A percentile compares a stretch with the other conserved stretches of the same genome.
Conservation (phyloP, 768 basidiomycete species). For the Leccinum barrowsii region DNA sequence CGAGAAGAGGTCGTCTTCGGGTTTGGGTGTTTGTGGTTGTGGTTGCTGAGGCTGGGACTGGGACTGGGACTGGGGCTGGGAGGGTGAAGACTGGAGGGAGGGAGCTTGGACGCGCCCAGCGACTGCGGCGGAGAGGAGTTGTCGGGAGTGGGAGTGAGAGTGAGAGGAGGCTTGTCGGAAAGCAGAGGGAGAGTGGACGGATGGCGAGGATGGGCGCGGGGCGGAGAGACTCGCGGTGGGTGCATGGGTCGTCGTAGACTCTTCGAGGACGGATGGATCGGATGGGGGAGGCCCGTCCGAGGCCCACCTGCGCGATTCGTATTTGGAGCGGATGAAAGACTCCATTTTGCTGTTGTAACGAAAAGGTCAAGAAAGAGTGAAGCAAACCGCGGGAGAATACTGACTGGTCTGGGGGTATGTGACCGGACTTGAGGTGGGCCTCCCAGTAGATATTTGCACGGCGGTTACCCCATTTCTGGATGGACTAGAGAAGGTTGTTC, state of each 20-base stretch:
- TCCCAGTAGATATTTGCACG: slow-evolving; percentile 97
- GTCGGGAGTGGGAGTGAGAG: slow-evolving; percentile 24
- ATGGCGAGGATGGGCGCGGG: slow-evolving; percentile 29
- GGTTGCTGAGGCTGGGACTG: slow-evolving; percentile 13
- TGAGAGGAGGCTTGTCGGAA: slow-evolving; percentile 12
- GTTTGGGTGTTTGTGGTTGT: slow-evolving; percentile 29
- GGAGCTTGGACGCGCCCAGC: slow-evolving; percentile 17
- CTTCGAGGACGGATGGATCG: slow-evolving; percentile 78
- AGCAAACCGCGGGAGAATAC: slow-evolving; percentile 28
- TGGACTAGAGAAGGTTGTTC: slow-evolving; percentile 42
- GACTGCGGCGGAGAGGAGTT: slow-evolving; percentile 39
- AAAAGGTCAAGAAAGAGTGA: not conserved
- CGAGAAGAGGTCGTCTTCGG: slow-evolving; percentile 70
- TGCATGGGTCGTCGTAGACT: slow-evolving; percentile 2
- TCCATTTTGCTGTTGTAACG: slow-evolving; percentile 80
- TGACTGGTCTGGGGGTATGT: slow-evolving; percentile 92
- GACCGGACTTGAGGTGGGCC: slow-evolving; percentile 87
- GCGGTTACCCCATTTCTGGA: slow-evolving; percentile 93
- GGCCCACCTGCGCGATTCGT: slow-evolving; percentile 92
- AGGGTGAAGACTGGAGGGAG: not conserved
- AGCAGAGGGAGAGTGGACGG: slow-evolving; percentile 22
- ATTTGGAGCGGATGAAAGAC: slow-evolving; percentile 94
- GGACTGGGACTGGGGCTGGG: slow-evolving; percentile 2
- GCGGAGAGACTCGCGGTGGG: slow-evolving; percentile 20
- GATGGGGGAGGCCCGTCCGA: slow-evolving; percentile 80